Evolutionary conservation across 2,329 filamentous ascomycete genomes (phyloP).

Genomic region (Aspergillus sp.): DNA sequence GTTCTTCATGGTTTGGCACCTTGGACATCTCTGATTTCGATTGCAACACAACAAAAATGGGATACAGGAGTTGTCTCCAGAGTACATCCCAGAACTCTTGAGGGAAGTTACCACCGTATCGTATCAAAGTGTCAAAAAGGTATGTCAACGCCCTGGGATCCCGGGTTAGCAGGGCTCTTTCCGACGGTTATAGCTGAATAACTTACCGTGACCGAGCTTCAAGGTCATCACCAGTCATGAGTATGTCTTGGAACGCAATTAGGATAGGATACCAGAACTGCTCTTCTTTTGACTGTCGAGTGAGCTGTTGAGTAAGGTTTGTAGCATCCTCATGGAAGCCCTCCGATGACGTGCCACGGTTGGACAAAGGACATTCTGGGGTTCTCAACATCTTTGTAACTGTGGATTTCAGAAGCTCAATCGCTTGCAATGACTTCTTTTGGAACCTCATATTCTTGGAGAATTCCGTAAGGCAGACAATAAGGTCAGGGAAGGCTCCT

Average conservation of each 20-base stretch:
- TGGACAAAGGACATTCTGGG: slow-evolving; percentile 87
- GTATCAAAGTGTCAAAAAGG: slow-evolving; percentile 90
- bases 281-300: slow-evolving; percentile 86
- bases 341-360: slow-evolving; percentile 53
- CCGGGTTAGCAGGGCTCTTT: slow-evolving; percentile 8
- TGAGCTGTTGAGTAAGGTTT: slow-evolving; percentile 62
- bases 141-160: slow-evolving; percentile 75
- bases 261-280: slow-evolving; percentile 98
- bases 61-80: slow-evolving; percentile 94
- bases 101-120: slow-evolving; percentile 87
- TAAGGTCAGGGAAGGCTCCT: slow-evolving; percentile 91
- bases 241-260: slow-evolving; percentile 96
- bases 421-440: slow-evolving; percentile 94
- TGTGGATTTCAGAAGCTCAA: slow-evolving; percentile 90
- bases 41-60: slow-evolving; percentile 96
- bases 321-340: slow-evolving; percentile 47
- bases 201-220: slow-evolving; percentile 74
- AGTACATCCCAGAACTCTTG: slow-evolving; percentile 97
- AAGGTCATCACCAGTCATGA: slow-evolving; percentile 98
- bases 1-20: slow-evolving; percentile 90
- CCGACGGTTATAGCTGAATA: slow-evolving; percentile 3
- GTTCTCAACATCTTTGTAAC: slow-evolving; percentile 94
- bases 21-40: slow-evolving; percentile 97
- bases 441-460: slow-evolving; percentile 99
- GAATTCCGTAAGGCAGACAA: slow-evolving; percentile 96